phyloP scores from a whole-genome alignment of 768 basidiomycete genomes.

The Rhizopogon vesiculosus region DNA sequence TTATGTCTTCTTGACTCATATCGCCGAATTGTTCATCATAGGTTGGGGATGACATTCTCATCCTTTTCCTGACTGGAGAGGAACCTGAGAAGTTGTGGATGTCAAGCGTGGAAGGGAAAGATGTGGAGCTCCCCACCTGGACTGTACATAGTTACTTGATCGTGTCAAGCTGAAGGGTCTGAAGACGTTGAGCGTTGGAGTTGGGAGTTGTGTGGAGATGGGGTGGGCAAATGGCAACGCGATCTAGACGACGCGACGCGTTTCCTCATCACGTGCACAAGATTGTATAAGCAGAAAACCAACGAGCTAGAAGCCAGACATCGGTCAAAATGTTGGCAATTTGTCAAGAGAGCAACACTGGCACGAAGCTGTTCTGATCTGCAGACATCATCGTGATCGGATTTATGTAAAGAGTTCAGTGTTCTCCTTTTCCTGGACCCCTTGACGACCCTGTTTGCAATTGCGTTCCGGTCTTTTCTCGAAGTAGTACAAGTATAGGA shows the following conservation, averaged over 20 bases:
- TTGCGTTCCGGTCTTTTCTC: too few species aligned
- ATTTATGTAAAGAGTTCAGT: too few species aligned
- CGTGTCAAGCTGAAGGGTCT: not conserved
- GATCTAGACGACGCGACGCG: not conserved
- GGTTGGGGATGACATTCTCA: conserved; percentile 61
- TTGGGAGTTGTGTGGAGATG: not conserved
- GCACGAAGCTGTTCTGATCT: too few species aligned
- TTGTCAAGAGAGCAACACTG: too few species aligned
- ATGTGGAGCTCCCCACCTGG: not conserved
- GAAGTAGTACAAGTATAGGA: too few species aligned
- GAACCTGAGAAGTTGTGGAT: not conserved
- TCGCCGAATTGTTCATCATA: conserved; percentile 51
- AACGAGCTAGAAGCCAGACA: too few species aligned
- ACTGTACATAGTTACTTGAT: not conserved
- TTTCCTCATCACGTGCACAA: not conserved
- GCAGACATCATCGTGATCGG: too few species aligned
- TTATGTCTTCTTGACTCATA: conserved; percentile 51
- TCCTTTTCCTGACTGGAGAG: conserved; percentile 48
- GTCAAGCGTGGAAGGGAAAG: not conserved
- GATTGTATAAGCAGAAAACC: not conserved
- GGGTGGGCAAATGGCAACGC: not conserved
- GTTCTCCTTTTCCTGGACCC: too few species aligned
- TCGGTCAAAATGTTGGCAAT: too few species aligned
- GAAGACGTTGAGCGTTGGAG: too few species aligned
- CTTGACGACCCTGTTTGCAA: too few species aligned